Evolutionary conservation across 2,329 filamentous ascomycete species (phyloP).

Genomic region (Zymoseptoria ardabiliae): DNA sequence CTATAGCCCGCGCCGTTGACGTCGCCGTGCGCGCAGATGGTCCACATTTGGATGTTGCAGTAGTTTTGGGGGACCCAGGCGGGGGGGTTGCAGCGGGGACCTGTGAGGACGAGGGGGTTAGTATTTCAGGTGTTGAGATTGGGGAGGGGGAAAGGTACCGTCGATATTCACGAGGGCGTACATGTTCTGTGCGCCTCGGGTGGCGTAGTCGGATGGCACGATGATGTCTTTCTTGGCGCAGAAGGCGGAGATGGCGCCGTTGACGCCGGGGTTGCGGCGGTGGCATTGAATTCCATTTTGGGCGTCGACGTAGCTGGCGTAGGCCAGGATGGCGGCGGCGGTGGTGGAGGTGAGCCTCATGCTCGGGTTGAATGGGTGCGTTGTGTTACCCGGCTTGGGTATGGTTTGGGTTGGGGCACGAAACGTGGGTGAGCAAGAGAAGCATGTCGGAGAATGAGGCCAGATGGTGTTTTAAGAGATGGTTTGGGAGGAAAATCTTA

Average conservation of each 20-base stretch:
- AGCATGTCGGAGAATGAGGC: background rate
- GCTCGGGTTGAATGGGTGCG: background rate
- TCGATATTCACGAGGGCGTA: background rate
- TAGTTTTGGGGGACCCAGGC: slow-evolving; percentile 16
- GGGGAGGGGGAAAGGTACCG: no score
- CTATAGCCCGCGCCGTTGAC: background rate
- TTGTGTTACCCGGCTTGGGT: background rate
- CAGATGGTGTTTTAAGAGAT: background rate
- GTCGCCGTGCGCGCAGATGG: slow-evolving; percentile 9
- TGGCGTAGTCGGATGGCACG: slow-evolving; percentile 3
- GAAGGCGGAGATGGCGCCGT: slow-evolving; percentile 5
- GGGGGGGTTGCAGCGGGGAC: slow-evolving; percentile 2
- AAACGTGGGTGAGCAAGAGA: background rate
- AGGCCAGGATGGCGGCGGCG: background rate
- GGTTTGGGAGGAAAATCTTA: background rate
- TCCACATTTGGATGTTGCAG: slow-evolving; percentile 13
- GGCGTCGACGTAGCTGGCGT: background rate
- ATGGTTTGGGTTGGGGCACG: background rate
- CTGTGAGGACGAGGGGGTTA: no score
- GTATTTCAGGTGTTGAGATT: no score
- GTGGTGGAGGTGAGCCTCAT: background rate
- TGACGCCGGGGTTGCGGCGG: background rate
- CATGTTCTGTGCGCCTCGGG: background rate
- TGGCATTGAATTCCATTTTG: no score
- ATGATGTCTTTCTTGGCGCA: slow-evolving; percentile 1